A percentile compares a stretch with the other conserved stretches of the same genome.
These are phyloP conservation scores for Corylus heterophylla DNA, from an alignment of 306 rosid species.

Conservation along the genomic window DNA sequence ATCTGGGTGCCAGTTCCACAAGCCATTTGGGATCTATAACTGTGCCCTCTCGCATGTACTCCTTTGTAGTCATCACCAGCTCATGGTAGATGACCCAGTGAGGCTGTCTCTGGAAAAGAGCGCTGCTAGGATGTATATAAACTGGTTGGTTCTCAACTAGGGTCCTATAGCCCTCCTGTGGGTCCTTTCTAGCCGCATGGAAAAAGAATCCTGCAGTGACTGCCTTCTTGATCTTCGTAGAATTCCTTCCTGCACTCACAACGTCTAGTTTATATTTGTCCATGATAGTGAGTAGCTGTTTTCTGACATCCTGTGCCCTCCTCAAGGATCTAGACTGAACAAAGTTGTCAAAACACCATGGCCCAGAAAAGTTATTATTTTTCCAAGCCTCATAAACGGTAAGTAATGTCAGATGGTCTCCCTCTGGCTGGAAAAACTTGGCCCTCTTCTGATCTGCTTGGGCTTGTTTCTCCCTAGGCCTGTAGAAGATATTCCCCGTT, in stretches of 20 bases:
- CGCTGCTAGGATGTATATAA: slow-evolving; percentile 84
- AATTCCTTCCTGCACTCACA: slow-evolving; percentile 75
- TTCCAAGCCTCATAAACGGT: slow-evolving; percentile 94
- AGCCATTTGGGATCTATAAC: slow-evolving; percentile 88
- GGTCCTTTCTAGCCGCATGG: slow-evolving; percentile 79
- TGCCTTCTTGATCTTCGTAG: slow-evolving; percentile 78
- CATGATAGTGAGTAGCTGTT: slow-evolving; percentile 84
- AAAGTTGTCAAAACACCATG: slow-evolving; percentile 68
- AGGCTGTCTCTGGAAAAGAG: slow-evolving; percentile 81
- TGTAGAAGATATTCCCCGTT: slow-evolving; percentile 89
- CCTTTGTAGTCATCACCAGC: slow-evolving; percentile 87
- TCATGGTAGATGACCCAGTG: slow-evolving; percentile 94
- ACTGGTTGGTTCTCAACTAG: slow-evolving; percentile 86
- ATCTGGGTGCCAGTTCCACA: slow-evolving; percentile 84
- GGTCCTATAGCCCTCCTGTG: slow-evolving; percentile 88
- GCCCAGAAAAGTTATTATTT: slow-evolving; percentile 42
- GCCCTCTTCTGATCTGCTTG: slow-evolving; percentile 94
- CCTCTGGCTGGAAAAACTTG: slow-evolving; percentile 89
- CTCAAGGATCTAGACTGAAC: slow-evolving; percentile 37
- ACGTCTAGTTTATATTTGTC: slow-evolving; percentile 86
- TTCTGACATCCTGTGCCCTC: slow-evolving; percentile 82
- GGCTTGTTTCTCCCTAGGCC: slow-evolving; percentile 87
- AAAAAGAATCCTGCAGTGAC: slow-evolving; percentile 85
- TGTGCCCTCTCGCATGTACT: slow-evolving; percentile 85
- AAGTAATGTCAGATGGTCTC: slow-evolving; percentile 84